Conservation (phyloP, 2,329 filamentous ascomycete species). For the Aspergillus ruber region DNA sequence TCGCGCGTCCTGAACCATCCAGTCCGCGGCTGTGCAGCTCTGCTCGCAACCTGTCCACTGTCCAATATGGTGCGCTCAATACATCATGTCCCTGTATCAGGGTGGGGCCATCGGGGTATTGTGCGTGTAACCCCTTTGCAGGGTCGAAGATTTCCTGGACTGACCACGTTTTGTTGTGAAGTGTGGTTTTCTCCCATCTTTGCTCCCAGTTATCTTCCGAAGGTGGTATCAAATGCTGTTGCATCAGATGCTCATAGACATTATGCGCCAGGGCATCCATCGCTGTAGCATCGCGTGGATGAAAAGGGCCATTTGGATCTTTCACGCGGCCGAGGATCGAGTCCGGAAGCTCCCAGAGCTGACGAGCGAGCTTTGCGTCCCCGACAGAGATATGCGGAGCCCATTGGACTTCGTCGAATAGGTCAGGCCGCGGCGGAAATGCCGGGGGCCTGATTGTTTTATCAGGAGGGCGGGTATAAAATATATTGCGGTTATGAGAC, state of each 20-base stretch:
- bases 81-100: conserved; percentile 10
- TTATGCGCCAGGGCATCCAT: conserved; percentile 20
- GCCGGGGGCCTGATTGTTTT: conserved; percentile 6
- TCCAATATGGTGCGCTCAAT: conserved; percentile 12
- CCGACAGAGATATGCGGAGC: conserved; percentile 14
- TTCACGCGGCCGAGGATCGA: conserved; percentile 9
- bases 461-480: not conserved
- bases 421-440: conserved; percentile 19
- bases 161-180: conserved; percentile 8
- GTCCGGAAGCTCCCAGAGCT: conserved; percentile 23
- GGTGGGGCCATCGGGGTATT: not conserved
- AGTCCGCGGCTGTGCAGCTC: conserved; percentile 13
- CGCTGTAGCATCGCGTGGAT: not conserved
- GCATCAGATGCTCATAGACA: conserved; percentile 28
- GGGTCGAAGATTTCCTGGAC: conserved; percentile 12
- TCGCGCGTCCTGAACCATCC: conserved; percentile 3
- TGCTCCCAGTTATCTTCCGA: conserved; percentile 6
- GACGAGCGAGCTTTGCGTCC: conserved; percentile 21
- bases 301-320: conserved; percentile 3
- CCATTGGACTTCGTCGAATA: conserved; percentile 23
- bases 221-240: conserved; percentile 13
- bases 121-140: not conserved
- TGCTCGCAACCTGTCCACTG: conserved; percentile 6
- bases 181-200: conserved; percentile 6
- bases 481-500: not conserved